phyloP scores from a whole-genome alignment of 257 asterid genomes.

The Linaria vulgaris region DNA sequence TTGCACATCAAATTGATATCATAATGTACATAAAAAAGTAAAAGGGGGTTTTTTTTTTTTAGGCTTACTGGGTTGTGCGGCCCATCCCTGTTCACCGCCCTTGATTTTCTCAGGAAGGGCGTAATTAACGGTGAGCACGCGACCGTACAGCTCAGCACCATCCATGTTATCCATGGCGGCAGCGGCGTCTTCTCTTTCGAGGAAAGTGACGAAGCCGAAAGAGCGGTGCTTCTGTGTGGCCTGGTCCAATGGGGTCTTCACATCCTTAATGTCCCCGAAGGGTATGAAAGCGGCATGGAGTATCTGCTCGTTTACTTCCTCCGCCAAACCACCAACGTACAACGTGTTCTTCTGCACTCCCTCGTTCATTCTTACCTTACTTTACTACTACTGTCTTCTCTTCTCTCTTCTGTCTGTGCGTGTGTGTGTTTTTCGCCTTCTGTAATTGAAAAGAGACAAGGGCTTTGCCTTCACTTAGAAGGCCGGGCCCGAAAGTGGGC shows the following conservation, averaged over 20 bases:
- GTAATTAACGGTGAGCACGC: slow-evolving; percentile 88
- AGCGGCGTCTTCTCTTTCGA: slow-evolving; percentile 86
- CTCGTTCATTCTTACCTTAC: slow-evolving; percentile 53
- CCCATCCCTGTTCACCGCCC: slow-evolving; percentile 99
- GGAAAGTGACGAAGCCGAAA: slow-evolving; percentile 91
- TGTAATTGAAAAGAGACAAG: too few relatives aligned
- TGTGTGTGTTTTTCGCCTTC: too few relatives aligned
- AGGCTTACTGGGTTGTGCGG: slow-evolving; percentile 89
- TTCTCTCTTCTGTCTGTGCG: too few relatives aligned
- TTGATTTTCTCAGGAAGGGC: slow-evolving; percentile 91
- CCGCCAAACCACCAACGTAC: slow-evolving; percentile 93
- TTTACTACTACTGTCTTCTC: neutral
- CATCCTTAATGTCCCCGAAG: slow-evolving; percentile 93
- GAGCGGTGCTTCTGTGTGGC: slow-evolving; percentile 97
- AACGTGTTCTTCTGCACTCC: slow-evolving; percentile 91
- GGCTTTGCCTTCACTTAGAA: too few relatives aligned
- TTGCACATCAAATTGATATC: too few relatives aligned
- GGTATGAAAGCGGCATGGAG: slow-evolving; percentile 93
- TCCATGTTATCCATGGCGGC: slow-evolving; percentile 99
- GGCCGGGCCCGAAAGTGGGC: too few relatives aligned
- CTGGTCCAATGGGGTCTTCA: slow-evolving; percentile 88
- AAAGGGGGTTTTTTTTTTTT: too few relatives aligned
- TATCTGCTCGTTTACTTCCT: slow-evolving; percentile 83
- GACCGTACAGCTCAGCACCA: slow-evolving; percentile 96
- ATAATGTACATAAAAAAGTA: too few relatives aligned